These are phyloP conservation scores for Suhomyces tanzawaensis DNA, from an alignment of 805 yeast genomes.

Conservation along the genomic window DNA sequence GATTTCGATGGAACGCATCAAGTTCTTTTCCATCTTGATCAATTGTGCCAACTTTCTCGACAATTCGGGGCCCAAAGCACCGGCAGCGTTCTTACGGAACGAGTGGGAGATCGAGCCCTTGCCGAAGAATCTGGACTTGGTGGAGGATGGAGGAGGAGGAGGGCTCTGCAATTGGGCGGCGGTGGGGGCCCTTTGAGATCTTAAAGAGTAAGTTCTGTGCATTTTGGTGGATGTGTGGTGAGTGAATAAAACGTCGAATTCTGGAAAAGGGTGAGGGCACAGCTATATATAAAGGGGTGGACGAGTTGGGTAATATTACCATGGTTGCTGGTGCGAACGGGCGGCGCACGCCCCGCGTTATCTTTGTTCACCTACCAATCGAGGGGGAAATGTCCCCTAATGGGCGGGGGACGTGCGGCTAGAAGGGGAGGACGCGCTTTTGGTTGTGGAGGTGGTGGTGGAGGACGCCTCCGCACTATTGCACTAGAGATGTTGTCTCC, in stretches of 20 bases:
- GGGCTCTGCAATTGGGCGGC: conserved; percentile 79
- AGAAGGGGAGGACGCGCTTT: too few relatives aligned
- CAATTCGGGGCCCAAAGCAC: conserved; percentile 91
- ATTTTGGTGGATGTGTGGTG: conserved; percentile 31
- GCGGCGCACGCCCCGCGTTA: conserved; percentile 4
- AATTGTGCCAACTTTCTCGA: conserved; percentile 87
- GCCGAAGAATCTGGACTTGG: conserved; percentile 73
- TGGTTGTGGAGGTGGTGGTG: too few relatives aligned
- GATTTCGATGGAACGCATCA: conserved; percentile 89
- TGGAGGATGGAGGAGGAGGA: conserved; percentile 77
- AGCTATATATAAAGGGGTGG: conserved; percentile 6
- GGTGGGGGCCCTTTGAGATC: conserved; percentile 77
- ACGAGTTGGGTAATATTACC: conserved; percentile 1
- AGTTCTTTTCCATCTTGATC: conserved; percentile 94
- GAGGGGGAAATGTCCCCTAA: not conserved
- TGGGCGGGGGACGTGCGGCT: not conserved
- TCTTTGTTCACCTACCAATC: conserved; percentile 1
- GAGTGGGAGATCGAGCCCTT: conserved; percentile 64
- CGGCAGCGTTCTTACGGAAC: conserved; percentile 82
- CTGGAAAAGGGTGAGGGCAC: conserved; percentile 1
- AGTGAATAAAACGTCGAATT: conserved; percentile 5
- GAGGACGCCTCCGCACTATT: too few relatives aligned
- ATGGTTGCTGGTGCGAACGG: conserved; percentile 5
- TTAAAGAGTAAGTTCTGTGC: conserved; percentile 84
- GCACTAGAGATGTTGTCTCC: too few relatives aligned